Percentiles rank a stretch among this genome's conserved stretches.
Conservation (phyloP, 2,329 filamentous ascomycete genomes). For the Colletotrichum navitas region DNA sequence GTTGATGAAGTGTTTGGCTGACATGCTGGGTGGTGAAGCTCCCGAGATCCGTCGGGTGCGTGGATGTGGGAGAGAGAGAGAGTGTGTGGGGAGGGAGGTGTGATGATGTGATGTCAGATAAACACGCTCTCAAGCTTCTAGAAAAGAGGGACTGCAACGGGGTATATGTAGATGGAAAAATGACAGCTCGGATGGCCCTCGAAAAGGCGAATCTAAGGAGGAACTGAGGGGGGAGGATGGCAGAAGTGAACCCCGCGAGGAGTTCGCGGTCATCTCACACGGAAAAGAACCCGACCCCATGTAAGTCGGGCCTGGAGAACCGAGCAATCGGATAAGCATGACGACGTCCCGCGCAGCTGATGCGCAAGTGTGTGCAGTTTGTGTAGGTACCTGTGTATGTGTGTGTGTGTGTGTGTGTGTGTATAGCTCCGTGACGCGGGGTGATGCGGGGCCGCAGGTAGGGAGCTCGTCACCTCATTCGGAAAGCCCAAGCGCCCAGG, state of each 20-base stretch:
- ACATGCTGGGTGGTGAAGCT: constrained; percentile 52
- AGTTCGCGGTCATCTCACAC: constrained; percentile 10
- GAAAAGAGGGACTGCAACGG: not conserved
- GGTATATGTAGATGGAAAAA: not conserved
- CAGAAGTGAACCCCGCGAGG: constrained; percentile 13
- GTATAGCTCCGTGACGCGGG: constrained; percentile 14
- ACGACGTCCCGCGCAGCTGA: constrained; percentile 28
- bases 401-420: not conserved
- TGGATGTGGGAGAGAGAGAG: not conserved
- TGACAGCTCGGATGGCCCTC: not conserved
- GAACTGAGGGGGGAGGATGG: constrained; percentile 14
- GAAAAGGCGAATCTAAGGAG: not conserved
- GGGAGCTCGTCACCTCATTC: constrained; percentile 16
- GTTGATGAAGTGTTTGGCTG: constrained; percentile 88
- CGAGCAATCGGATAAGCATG: constrained; percentile 28
- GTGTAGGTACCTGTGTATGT: too few relatives aligned
- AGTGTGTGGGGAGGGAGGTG: not conserved
- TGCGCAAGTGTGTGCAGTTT: not conserved
- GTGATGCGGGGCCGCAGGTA: constrained; percentile 36
- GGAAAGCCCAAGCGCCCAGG: constrained; percentile 32
- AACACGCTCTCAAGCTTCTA: not conserved
- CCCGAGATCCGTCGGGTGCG: constrained; percentile 1
- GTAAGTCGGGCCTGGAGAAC: constrained; percentile 31
- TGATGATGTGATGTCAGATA: constrained; percentile 1
- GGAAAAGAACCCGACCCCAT: constrained; percentile 32